These are phyloP conservation scores for Lolium rigidum DNA, from an alignment of 176 grass and related monocot species.

Conservation along the genomic window DNA sequence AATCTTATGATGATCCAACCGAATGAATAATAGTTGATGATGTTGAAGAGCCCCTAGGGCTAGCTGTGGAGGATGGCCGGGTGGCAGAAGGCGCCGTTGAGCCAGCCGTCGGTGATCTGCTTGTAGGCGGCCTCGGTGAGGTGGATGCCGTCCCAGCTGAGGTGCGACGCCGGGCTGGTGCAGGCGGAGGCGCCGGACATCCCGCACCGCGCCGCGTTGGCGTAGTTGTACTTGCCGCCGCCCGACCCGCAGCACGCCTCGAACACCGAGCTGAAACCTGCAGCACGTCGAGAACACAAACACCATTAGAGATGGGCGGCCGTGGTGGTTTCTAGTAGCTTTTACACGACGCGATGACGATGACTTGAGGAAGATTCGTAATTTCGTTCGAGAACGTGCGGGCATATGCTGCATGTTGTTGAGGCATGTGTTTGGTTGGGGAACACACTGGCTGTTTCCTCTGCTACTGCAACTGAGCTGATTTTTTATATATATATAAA, in stretches of 20 bases:
- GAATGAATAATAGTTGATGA: background rate
- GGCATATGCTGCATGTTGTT: background rate
- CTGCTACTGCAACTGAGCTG: background rate
- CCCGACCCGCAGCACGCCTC: conserved; percentile 64
- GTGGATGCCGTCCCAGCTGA: conserved; percentile 90
- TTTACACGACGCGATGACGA: too few species aligned
- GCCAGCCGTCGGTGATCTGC: conserved; percentile 68
- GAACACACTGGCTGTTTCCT: background rate
- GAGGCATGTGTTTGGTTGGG: conserved; percentile 33
- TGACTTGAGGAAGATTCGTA: background rate
- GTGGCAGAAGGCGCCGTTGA: conserved; percentile 57
- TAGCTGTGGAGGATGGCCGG: conserved; percentile 55
- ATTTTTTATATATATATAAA: background rate
- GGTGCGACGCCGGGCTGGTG: conserved; percentile 54
- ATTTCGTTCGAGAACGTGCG: conserved; percentile 6
- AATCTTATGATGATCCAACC: background rate
- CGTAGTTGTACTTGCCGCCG: conserved; percentile 68
- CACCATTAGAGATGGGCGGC: background rate
- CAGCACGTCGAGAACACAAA: background rate
- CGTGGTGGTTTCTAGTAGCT: too few species aligned
- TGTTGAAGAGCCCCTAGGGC: background rate
- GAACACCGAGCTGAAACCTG: conserved; percentile 62
- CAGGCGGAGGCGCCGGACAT: conserved; percentile 56
- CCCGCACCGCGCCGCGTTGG: conserved; percentile 54
- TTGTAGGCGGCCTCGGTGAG: conserved; percentile 69